Percentiles rank a stretch among this genome's conserved stretches.
phyloP scores from a whole-genome alignment of 1,284 basidiomycete species.

The Moniliella sp. region DNA sequence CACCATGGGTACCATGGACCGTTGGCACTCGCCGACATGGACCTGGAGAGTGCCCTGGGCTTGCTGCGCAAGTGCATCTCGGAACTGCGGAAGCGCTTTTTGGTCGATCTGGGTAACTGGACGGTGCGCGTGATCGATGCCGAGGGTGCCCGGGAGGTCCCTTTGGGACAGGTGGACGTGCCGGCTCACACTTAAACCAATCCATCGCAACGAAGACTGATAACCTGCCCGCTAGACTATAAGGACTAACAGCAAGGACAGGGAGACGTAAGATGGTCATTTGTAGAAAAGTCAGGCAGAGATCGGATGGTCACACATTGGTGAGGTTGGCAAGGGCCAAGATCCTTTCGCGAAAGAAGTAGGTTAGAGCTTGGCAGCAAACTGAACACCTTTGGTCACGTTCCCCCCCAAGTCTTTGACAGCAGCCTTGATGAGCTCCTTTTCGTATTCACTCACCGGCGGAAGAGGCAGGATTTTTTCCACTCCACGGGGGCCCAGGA shows the following conservation, averaged over 20 bases:
- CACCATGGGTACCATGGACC: constrained; percentile 68
- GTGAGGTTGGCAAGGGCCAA: no score
- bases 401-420: constrained; percentile 40
- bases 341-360: no score
- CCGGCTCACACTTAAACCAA: not conserved
- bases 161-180: not conserved
- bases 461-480: constrained; percentile 41
- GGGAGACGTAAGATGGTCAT: no score
- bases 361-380: no score
- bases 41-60: constrained; percentile 61
- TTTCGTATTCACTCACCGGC: constrained; percentile 38
- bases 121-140: constrained; percentile 77
- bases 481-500: constrained; percentile 36
- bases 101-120: constrained; percentile 56
- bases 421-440: constrained; percentile 37
- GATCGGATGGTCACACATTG: no score
- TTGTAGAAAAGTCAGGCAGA: no score
- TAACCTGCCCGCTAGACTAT: no score
- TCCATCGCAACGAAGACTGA: not conserved
- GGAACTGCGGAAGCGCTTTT: constrained; percentile 57
- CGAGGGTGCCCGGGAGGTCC: constrained; percentile 43
- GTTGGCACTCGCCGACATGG: constrained; percentile 51
- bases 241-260: no score
- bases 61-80: constrained; percentile 64
- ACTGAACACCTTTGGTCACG: constrained; percentile 38